phyloP scores from a whole-genome alignment of 495 filamentous ascomycete genomes.

The Talaromyces stipitatus region DNA sequence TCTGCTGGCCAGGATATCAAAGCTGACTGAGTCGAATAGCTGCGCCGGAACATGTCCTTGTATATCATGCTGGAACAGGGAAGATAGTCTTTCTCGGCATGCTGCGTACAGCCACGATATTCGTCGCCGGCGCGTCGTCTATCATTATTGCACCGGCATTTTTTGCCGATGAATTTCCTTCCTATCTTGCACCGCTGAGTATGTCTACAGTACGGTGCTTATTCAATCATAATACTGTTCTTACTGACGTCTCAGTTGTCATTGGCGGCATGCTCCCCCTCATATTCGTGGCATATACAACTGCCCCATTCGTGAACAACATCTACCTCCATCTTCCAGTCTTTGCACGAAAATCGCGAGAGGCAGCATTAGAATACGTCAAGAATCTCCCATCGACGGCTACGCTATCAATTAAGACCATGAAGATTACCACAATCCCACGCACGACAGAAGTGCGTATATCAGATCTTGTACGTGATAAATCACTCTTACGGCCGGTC shows the following conservation, averaged over 20 bases:
- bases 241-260: slow-evolving; percentile 34
- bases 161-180: slow-evolving; percentile 37
- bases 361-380: slow-evolving; percentile 56
- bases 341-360: slow-evolving; percentile 61
- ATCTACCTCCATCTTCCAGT: slow-evolving; percentile 62
- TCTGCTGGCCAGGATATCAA: no score
- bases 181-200: slow-evolving; percentile 40
- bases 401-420: slow-evolving; percentile 60
- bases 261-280: slow-evolving; percentile 56
- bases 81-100: slow-evolving; percentile 58
- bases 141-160: slow-evolving; percentile 54
- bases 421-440: slow-evolving; percentile 48
- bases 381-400: slow-evolving; percentile 54
- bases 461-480: slow-evolving; percentile 28
- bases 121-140: slow-evolving; percentile 57
- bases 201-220: slow-evolving; percentile 9
- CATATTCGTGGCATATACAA: slow-evolving; percentile 55
- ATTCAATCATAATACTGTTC: not conserved
- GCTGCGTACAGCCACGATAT: slow-evolving; percentile 63
- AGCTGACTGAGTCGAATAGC: slow-evolving; percentile 13
- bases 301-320: slow-evolving; percentile 63
- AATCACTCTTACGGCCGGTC: slow-evolving; percentile 27
- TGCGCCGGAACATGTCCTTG: slow-evolving; percentile 51
- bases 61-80: slow-evolving; percentile 66
- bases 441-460: slow-evolving; percentile 31